phyloP scores from a whole-genome alignment of 345 rosid species.

The Microthlaspi erraticum region DNA sequence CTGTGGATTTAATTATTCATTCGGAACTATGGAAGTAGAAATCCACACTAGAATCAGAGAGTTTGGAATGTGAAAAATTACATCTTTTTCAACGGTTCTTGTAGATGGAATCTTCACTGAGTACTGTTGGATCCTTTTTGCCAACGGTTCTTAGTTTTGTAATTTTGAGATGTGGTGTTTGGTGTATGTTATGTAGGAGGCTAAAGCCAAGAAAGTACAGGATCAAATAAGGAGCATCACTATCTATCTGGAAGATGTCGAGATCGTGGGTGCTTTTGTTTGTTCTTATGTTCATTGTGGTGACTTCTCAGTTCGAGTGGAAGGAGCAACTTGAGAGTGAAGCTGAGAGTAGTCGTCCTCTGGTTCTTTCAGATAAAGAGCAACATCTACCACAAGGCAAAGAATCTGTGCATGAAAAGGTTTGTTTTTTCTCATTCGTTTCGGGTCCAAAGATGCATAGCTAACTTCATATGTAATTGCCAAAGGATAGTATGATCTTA shows the following conservation, averaged over 20 bases:
- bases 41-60: background rate
- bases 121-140: background rate
- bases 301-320: constrained; percentile 82
- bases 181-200: constrained; percentile 36
- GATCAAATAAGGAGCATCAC: constrained; percentile 3
- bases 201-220: constrained; percentile 29
- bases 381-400: constrained; percentile 48
- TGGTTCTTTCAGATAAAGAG: constrained; percentile 46
- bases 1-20: background rate
- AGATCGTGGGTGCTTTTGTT: constrained; percentile 74
- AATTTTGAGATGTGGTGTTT: background rate
- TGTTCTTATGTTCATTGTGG: constrained; percentile 62
- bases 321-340: constrained; percentile 71
- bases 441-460: background rate
- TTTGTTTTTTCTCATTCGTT: constrained; percentile 17
- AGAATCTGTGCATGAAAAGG: constrained; percentile 75
- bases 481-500: constrained; percentile 5
- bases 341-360: constrained; percentile 47
- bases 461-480: background rate
- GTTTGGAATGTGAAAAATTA: constrained; percentile 2
- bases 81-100: background rate
- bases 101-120: background rate
- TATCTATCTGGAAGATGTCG: constrained; percentile 52
- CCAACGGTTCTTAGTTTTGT: background rate
- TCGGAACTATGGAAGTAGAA: background rate